Conservation (phyloP, 1,284 basidiomycete species). For the Malassezia furfur region DNA sequence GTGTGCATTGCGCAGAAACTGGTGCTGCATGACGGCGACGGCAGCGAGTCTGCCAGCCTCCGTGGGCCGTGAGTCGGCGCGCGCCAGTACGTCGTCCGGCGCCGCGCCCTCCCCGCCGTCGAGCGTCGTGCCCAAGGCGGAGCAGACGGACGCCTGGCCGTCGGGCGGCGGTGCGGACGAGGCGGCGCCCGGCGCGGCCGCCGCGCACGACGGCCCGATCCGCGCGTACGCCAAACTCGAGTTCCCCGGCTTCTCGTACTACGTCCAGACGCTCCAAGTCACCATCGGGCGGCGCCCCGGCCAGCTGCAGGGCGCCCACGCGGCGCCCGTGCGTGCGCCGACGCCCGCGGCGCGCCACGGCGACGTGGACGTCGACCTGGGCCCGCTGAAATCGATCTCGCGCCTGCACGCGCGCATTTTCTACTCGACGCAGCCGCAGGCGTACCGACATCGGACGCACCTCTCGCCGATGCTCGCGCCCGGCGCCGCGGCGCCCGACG, state of each 20-base stretch:
- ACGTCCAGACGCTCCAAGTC: slow-evolving; percentile 67
- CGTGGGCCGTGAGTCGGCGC: too few relatives aligned
- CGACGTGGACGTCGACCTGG: slow-evolving; percentile 76
- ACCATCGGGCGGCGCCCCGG: slow-evolving; percentile 57
- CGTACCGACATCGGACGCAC: neutral
- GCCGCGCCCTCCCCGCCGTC: neutral
- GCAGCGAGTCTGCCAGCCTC: neutral
- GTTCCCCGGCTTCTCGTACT: slow-evolving; percentile 80
- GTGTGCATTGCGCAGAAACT: neutral
- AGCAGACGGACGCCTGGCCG: neutral
- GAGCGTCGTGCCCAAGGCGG: neutral
- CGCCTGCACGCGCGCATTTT: slow-evolving; percentile 90
- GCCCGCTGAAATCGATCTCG: slow-evolving; percentile 90
- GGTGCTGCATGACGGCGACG: slow-evolving; percentile 2
- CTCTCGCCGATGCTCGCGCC: slow-evolving; percentile 1
- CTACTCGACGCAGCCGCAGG: slow-evolving; percentile 30
- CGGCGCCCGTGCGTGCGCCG: neutral
- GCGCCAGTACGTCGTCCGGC: neutral
- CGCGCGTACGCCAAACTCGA: slow-evolving; percentile 85
- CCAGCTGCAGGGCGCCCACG: slow-evolving; percentile 11
- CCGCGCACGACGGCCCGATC: slow-evolving; percentile 51
- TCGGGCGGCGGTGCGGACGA: neutral
- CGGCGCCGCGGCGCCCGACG: neutral
- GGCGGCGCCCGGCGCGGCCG: neutral
- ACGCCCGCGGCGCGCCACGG: neutral